Evolutionary conservation across 352 stramenopile species (phyloP), one percentile per base, ranked within the genome.

Genomic region (Lagenidium sp.): DNA sequence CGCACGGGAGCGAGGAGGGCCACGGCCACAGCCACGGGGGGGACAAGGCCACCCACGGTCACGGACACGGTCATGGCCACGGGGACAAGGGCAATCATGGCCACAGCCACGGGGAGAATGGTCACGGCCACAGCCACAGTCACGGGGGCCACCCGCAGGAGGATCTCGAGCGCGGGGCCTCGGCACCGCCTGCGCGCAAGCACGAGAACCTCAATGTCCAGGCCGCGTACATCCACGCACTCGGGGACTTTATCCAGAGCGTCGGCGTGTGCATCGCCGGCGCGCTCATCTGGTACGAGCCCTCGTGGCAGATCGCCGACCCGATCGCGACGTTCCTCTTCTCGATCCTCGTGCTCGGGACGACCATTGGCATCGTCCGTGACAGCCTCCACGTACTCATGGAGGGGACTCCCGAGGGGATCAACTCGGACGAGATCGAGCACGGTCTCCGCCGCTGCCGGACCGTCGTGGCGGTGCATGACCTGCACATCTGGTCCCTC

Each of bases 251-350:
- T 45, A 83, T 98, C 30, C 96, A 99, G 77, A 97, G 79, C 41
- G 59, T 98, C 4, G 94, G 94, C 25, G 96, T 99, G 26, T 91
- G 97, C 41, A 67, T 98, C 36, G 96, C 96, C 5, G 96, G 94
- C 20, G 65, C 78, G 5, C 63, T 99, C 28, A 99, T 99, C 57
- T 99, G 94, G 95, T 96, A 82, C 55, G 96, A 97, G 36, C 95
- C 94, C 5, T 55, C 76, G 30, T 99, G 95, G 94, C 82, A 98
- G 58, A 84, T 98, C 37, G 79, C 94, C 0, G 96, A 99, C 65
- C 96, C 95, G 21, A 97, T 99, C 52, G 90, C 83, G 36, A 99
- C 96, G 12, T 93, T 99, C 19, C 44, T 99, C n/a, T 99, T 99
- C 65, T 97, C 91, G 25, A 36, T 96, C 37, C 40, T 99, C 6